A percentile compares a stretch with the other conserved stretches of the same genome.
phyloP scores from a whole-genome alignment of 2,329 filamentous ascomycete genomes.

The Coniochaeta sp. region DNA sequence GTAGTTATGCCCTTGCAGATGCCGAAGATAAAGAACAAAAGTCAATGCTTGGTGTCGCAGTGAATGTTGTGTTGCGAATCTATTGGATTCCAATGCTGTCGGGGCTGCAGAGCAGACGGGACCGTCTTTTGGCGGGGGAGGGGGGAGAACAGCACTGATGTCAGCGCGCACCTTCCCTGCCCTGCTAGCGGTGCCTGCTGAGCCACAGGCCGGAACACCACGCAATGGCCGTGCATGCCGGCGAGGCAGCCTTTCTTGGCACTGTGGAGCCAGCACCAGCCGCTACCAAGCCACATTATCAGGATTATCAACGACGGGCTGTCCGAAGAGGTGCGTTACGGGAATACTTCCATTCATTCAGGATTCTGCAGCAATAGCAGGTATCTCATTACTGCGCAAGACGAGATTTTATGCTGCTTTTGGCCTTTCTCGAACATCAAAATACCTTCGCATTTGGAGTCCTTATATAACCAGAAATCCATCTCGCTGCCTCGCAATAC shows the following conservation, averaged over 20 bases:
- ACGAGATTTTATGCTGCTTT: constrained; percentile 10
- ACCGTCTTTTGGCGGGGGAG: constrained; percentile 2
- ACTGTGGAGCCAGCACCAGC: too few species aligned
- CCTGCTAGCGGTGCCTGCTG: not conserved
- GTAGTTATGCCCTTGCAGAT: not conserved
- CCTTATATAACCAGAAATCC: too few species aligned
- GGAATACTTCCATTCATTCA: not conserved
- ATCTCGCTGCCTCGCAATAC: too few species aligned
- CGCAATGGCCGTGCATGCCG: constrained; percentile 2
- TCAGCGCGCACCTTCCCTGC: constrained; percentile 3
- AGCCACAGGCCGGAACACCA: not conserved
- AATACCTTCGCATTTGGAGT: constrained; percentile 18
- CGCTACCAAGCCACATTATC: not conserved
- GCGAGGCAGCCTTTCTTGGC: not conserved
- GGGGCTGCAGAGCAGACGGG: not conserved
- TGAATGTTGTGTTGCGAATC: not conserved
- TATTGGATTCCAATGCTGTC: not conserved
- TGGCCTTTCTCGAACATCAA: constrained; percentile 9
- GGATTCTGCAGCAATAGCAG: too few species aligned
- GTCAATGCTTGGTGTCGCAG: not conserved
- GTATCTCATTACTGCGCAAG: constrained; percentile 10
- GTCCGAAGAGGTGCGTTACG: not conserved
- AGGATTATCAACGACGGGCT: too few species aligned
- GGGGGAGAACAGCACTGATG: constrained; percentile 3
- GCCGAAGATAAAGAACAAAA: not conserved